These are phyloP conservation scores for Eremochloa ophiuroides DNA, from an alignment of 176 grass and related monocot genomes.

Conservation along the genomic window DNA sequence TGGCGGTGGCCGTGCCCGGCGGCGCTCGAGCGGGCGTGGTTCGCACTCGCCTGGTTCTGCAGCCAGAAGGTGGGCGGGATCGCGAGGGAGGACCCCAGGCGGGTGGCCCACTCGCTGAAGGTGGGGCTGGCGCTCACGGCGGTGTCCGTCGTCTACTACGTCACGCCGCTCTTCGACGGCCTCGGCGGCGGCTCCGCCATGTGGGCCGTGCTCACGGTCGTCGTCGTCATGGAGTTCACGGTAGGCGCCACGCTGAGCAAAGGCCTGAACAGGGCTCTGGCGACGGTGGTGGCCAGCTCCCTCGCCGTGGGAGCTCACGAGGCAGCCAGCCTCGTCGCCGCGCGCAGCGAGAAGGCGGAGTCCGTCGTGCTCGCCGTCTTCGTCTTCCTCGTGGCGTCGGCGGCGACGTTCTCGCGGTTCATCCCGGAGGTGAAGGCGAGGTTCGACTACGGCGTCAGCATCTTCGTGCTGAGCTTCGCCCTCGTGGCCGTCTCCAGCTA, in stretches of 20 bases:
- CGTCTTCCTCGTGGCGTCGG: constrained; percentile 55
- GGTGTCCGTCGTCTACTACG: constrained; percentile 67
- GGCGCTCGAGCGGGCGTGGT: too few species aligned
- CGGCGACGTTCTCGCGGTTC: constrained; percentile 77
- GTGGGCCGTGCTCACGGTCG: constrained; percentile 78
- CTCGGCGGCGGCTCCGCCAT: constrained; percentile 58
- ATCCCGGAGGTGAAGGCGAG: constrained; percentile 75
- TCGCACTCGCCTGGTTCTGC: too few species aligned
- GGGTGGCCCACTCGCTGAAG: constrained; percentile 66
- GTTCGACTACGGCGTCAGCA: constrained; percentile 75
- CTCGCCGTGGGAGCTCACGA: constrained; percentile 67
- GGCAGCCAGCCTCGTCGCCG: constrained; percentile 43
- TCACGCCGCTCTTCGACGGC: constrained; percentile 58
- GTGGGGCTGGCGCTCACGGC: constrained; percentile 67
- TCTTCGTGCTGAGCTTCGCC: constrained; percentile 86
- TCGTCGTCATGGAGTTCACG: constrained; percentile 88
- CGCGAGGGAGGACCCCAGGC: constrained; percentile 49
- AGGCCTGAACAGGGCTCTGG: constrained; percentile 65
- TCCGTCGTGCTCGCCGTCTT: constrained; percentile 52
- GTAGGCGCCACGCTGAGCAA: constrained; percentile 33
- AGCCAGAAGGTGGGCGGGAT: constrained; percentile 35
- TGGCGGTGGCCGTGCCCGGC: too few species aligned
- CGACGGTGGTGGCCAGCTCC: constrained; percentile 55
- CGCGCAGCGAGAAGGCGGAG: constrained; percentile 33
- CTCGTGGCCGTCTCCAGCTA: constrained; percentile 84